These are phyloP conservation scores for Lantana camara DNA, from an alignment of 257 asterid species.

Conservation along the genomic window DNA sequence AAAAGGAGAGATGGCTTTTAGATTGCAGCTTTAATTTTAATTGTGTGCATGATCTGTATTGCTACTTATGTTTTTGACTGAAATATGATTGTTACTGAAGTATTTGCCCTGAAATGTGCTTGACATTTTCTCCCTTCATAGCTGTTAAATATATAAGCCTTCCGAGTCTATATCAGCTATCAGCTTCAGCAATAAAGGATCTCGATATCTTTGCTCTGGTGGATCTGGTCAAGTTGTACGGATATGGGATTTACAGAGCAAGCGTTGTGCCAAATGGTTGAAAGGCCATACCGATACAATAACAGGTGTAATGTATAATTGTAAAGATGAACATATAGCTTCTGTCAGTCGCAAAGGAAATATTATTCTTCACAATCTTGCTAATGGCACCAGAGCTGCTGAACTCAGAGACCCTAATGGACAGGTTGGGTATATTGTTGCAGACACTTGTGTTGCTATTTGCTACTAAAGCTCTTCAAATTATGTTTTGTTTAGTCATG, in stretches of 20 bases:
- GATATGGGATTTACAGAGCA: constrained; percentile 97
- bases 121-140: neutral
- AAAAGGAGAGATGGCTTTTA: too few relatives aligned
- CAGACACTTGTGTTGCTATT: constrained; percentile 17
- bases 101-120: constrained; percentile 1
- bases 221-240: constrained; percentile 93
- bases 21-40: too few relatives aligned
- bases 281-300: constrained; percentile 93
- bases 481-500: constrained; percentile 18
- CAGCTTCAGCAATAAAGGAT: constrained; percentile 94
- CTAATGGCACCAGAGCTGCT: constrained; percentile 91
- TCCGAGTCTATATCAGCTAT: constrained; percentile 82
- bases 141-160: constrained; percentile 39
- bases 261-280: constrained; percentile 91
- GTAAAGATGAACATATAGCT: constrained; percentile 98
- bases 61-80: too few relatives aligned
- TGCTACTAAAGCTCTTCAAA: constrained; percentile 17
- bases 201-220: constrained; percentile 93
- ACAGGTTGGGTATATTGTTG: constrained; percentile 62
- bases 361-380: constrained; percentile 94
- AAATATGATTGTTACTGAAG: too few relatives aligned
- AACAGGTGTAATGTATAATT: constrained; percentile 89
- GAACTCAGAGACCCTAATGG: constrained; percentile 93
- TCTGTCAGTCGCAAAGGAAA: constrained; percentile 94
- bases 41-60: too few relatives aligned